phyloP scores from a whole-genome alignment of 768 basidiomycete genomes.

The Leccinum disarticulatum region DNA sequence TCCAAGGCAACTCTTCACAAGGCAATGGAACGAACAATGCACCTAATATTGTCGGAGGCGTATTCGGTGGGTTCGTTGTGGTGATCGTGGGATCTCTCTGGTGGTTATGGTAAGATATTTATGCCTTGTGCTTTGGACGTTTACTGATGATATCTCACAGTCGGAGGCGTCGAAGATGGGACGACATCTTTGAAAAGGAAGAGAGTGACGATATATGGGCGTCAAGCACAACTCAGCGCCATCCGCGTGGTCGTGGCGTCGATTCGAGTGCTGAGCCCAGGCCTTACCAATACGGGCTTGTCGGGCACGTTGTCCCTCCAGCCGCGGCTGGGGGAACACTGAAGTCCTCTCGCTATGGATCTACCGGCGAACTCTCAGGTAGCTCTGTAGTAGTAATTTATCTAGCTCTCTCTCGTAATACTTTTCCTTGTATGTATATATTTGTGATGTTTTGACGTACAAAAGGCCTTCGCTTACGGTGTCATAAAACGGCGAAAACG shows the following conservation, averaged over 20 bases:
- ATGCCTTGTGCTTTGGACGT: constrained; percentile 4
- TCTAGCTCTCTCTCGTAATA: no score
- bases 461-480: no score
- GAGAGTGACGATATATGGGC: constrained; percentile 26
- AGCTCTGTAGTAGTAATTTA: no score
- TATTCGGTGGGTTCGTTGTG: constrained; percentile 53
- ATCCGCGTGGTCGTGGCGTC: constrained; percentile 27
- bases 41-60: constrained; percentile 50
- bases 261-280: constrained; percentile 41
- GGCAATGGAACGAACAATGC: constrained; percentile 35
- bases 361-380: constrained; percentile 22
- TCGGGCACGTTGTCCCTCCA: constrained; percentile 43
- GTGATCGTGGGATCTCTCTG: constrained; percentile 45
- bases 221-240: constrained; percentile 18
- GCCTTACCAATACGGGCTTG: constrained; percentile 64
- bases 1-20: constrained; percentile 16
- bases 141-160: constrained; percentile 29
- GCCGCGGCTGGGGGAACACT: constrained; percentile 31
- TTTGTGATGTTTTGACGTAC: no score
- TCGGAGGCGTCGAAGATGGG: constrained; percentile 47
- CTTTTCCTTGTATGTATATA: no score
- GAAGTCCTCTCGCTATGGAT: constrained; percentile 34
- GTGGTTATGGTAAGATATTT: constrained; percentile 47
- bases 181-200: constrained; percentile 52
- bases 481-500: no score